A percentile compares a stretch with the other conserved stretches of the same genome.
Conservation (phyloP, 345 rosid genomes). For the Luvunga scandens region DNA sequence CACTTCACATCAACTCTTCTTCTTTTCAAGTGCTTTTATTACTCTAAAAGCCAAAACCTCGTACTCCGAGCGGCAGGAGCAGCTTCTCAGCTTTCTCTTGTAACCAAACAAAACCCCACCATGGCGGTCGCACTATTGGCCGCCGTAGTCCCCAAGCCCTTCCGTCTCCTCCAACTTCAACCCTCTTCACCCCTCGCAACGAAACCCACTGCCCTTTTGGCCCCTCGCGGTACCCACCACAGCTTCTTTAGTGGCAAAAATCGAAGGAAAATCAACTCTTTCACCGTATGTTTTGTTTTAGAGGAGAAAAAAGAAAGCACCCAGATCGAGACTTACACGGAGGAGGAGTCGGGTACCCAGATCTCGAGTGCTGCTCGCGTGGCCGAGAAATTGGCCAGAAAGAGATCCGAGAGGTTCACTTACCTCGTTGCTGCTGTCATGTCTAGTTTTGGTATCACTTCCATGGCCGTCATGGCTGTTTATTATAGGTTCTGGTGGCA, state of each 20-base stretch:
- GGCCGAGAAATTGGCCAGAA: conserved; percentile 56
- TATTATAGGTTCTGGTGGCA: conserved; percentile 88
- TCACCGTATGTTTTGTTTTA: conserved; percentile 58
- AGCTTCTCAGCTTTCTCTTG: neutral
- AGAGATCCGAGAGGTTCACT: conserved; percentile 74
- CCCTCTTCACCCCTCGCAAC: conserved; percentile 29
- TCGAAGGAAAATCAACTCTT: conserved; percentile 26
- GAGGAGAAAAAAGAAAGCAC: conserved; percentile 48
- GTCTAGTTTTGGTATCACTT: conserved; percentile 88
- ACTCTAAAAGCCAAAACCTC: neutral
- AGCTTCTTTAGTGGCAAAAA: neutral
- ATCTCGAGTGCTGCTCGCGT: conserved; percentile 28
- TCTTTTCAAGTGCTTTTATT: neutral
- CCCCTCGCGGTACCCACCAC: conserved; percentile 21
- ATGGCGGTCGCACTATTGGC: conserved; percentile 75
- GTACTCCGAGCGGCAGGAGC: neutral
- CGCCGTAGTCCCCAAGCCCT: conserved; percentile 41
- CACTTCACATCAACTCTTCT: neutral
- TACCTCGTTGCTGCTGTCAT: conserved; percentile 78
- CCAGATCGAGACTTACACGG: conserved; percentile 23
- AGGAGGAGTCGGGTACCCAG: conserved; percentile 25
- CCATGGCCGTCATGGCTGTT: conserved; percentile 77
- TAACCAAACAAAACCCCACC: neutral
- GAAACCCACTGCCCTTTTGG: conserved; percentile 29
- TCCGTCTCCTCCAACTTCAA: conserved; percentile 24